Base-by-base conservation (phyloP, 768 basidiomycete genomes). In the Mycena alexandri region DNA sequence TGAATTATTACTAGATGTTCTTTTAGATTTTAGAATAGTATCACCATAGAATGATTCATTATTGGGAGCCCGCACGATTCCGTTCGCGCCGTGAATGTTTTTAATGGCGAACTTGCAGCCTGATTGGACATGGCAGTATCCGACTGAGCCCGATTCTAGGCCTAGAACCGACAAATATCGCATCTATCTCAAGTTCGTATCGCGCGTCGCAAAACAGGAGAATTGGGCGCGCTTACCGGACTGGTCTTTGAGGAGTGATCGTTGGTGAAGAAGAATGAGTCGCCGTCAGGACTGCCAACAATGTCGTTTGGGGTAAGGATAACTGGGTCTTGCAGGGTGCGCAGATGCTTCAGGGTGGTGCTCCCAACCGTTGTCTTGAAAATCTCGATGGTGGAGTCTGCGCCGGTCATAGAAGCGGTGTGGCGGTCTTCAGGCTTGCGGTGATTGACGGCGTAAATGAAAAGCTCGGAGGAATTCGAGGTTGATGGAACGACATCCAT, bases 401-500 rank as follows among this genome's bases (percentile, higher is more conserved):
- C 90, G n/a, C 92, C 93, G 7, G 85, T 81, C 16, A 74, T 70
- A 8, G 63, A 70, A 1, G 86, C 77, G 24, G 79, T 74, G 14
- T 75, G 70, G 14, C 76, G 80, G 17, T 76, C 76, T 2, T 80
- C 62, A 0, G 90, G 91, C 21, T 78, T 80, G 34, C 89, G 87
- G 74, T 93, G 91, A 74, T 93, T 93, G 69, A 93, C 80, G n/a
- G 90, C 79, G 72, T 91, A 93, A 17, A 93, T 79, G 68, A 85
- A 91, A 11, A 92, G 82, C 52, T 83, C 76, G 13, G 80, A 76
- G 5, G 86, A 80, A 61, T 89, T 78, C 3, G 79, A 70, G 1
- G 79, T 70, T 9, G 89, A 88, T 1, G 84, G 80, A 11, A 90
- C 89, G 22, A 91, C 84, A 62, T 92, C 91, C 85, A 93, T 86